Evolutionary conservation across 495 filamentous ascomycete genomes (phyloP), one percentile per base, ranked within the genome.

Genomic region (Neurospora hispaniola): DNA sequence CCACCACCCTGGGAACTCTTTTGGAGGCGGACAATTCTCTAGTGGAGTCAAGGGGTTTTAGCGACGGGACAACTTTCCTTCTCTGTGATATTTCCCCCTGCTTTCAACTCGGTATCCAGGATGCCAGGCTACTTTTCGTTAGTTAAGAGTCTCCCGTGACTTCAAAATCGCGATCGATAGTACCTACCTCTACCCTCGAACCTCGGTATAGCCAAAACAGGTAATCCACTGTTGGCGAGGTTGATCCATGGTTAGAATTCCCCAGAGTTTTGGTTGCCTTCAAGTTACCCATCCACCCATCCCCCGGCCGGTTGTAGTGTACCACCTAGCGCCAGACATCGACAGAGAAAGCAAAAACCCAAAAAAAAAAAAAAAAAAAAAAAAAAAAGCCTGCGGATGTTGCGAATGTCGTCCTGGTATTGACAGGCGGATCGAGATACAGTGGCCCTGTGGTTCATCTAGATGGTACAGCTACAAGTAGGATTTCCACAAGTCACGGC

Each of bases 51-150:
- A 12, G 6, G 12, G 6, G 11, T 59, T 14, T 59, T 59, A 27
- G 48, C 23, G 48, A 59, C 23, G 48, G 46, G 44, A 27, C 48
- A 59, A 20, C 20, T 59, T 27, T 89, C 89, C 76, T 73, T 48
- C 14, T 75, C 6, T 14, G 74, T 75, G 38, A 54, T 70, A 3
- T 23, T 39, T 14, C 16, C 69, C 35, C 35, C 23, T 71, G 16
- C n/a, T 43, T 43, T 43, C 18, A 43, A 43, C 42, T 43, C 18
- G 42, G 16, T 43, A 18, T 43, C 42, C 42, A 43, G 42, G 16
- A 4, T 43, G 16, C 42, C 42, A 43, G 42, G 42, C 42, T 43
- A 43, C 16, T 43, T 43, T 43, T 43, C 16, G 42, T 16, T 43
- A 18, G 42, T 7, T 18, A 8, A 59, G 20, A 59, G 48, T 27